Conservation (phyloP, 164 flowering plant species). For the Tetrastigma voinierianum region DNA sequence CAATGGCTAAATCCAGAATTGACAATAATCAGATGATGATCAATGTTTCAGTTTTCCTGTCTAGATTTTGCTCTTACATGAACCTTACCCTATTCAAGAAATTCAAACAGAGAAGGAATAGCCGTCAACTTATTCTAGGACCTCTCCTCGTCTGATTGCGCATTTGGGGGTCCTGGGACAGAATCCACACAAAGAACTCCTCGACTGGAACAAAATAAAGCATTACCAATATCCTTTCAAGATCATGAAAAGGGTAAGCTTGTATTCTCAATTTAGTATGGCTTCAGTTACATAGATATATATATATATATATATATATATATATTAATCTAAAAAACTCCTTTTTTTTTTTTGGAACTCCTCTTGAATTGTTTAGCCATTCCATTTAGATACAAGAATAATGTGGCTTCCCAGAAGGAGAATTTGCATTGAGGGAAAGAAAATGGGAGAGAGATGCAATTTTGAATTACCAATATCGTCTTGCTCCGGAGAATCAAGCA, state of each 20-base stretch:
- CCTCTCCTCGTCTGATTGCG: constrained; percentile 56
- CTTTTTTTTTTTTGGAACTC: too few relatives aligned
- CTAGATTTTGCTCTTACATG: too few relatives aligned
- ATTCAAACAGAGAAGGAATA: neutral
- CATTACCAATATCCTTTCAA: neutral
- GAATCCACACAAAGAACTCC: constrained; percentile 91
- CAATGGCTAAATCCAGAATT: too few relatives aligned
- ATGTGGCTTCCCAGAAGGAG: neutral
- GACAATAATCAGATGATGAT: too few relatives aligned
- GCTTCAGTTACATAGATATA: too few relatives aligned
- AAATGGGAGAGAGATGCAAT: neutral
- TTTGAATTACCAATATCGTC: constrained; percentile 57
- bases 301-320: too few relatives aligned
- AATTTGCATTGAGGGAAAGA: neutral
- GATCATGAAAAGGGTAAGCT: too few relatives aligned
- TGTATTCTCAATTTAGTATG: too few relatives aligned
- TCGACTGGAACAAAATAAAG: constrained; percentile 51
- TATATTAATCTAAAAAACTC: too few relatives aligned
- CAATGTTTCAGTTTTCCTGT: too few relatives aligned
- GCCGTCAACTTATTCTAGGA: constrained; percentile 27
- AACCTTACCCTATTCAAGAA: constrained; percentile 8
- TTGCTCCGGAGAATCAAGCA: constrained; percentile 71
- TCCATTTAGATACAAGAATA: too few relatives aligned
- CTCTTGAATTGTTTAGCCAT: too few relatives aligned
- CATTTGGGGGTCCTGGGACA: constrained; percentile 47